Evolutionary conservation across 805 yeast genomes (phyloP).

Genomic region (Metschnikowia baotianmanensis): DNA sequence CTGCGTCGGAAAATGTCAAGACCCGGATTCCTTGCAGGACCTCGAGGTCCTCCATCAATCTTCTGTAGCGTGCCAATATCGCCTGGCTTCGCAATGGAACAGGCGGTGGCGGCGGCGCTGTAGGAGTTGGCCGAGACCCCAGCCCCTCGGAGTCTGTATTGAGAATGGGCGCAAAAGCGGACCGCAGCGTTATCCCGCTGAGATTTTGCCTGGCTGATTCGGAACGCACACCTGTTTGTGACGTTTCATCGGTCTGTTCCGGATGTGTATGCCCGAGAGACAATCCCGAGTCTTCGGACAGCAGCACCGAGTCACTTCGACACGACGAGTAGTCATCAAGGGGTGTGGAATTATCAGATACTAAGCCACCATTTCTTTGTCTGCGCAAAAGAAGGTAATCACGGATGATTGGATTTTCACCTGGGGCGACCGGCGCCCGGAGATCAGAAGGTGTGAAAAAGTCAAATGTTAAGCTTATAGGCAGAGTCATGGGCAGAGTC

Average conservation of each 20-base stretch:
- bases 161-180: neutral
- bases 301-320: constrained; percentile 4
- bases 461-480: no score
- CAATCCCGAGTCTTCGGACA: constrained; percentile 3
- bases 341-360: neutral
- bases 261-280: neutral
- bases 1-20: neutral
- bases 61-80: neutral
- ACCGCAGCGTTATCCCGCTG: neutral
- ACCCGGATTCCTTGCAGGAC: constrained; percentile 6
- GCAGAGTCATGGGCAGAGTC: neutral
- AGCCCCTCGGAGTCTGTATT: constrained; percentile 2
- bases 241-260: neutral
- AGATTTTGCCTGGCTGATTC: neutral
- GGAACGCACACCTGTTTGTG: neutral
- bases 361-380: neutral
- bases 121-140: neutral
- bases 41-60: constrained; percentile 5
- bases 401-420: constrained; percentile 5
- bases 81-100: neutral
- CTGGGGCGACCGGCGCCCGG: neutral
- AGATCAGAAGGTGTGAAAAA: neutral
- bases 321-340: neutral
- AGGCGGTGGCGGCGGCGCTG: neutral
- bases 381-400: constrained; percentile 3